Conservation (phyloP, 1,139 yeast species). For the Entelexis paramagnoliae region DNA sequence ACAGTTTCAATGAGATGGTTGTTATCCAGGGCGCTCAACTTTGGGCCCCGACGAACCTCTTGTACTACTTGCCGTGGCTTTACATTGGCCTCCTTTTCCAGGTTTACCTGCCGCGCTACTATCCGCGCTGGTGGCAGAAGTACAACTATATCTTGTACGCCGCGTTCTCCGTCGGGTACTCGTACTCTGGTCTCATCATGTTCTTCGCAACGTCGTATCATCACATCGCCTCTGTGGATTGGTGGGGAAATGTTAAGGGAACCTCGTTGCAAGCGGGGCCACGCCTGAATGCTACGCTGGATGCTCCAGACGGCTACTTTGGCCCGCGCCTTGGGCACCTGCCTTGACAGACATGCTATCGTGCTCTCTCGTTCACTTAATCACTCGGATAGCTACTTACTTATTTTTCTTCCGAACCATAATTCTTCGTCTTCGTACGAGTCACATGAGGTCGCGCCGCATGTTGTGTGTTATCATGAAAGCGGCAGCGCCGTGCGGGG, state of each 20-base stretch:
- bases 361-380: no score
- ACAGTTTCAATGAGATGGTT: constrained; percentile 44
- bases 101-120: constrained; percentile 39
- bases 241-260: constrained; percentile 51
- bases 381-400: no score
- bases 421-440: no score
- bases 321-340: constrained; percentile 36
- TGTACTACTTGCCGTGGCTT: constrained; percentile 43
- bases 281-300: not conserved
- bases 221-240: constrained; percentile 30
- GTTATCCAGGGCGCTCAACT: constrained; percentile 38
- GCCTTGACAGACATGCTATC: not conserved
- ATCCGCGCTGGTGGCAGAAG: constrained; percentile 41
- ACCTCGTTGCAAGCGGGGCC: not conserved
- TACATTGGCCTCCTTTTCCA: constrained; percentile 38
- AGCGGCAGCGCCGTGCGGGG: no score
- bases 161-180: constrained; percentile 52
- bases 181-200: constrained; percentile 32
- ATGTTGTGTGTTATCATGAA: no score
- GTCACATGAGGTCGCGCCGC: no score
- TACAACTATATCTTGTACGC: constrained; percentile 52
- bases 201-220: constrained; percentile 30
- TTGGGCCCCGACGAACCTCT: constrained; percentile 42
- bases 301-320: constrained; percentile 32
- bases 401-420: no score